A percentile compares a stretch with the other conserved stretches of the same genome.
phyloP scores from a whole-genome alignment of 1,284 basidiomycete species.

The Sanghuangporus baumii region DNA sequence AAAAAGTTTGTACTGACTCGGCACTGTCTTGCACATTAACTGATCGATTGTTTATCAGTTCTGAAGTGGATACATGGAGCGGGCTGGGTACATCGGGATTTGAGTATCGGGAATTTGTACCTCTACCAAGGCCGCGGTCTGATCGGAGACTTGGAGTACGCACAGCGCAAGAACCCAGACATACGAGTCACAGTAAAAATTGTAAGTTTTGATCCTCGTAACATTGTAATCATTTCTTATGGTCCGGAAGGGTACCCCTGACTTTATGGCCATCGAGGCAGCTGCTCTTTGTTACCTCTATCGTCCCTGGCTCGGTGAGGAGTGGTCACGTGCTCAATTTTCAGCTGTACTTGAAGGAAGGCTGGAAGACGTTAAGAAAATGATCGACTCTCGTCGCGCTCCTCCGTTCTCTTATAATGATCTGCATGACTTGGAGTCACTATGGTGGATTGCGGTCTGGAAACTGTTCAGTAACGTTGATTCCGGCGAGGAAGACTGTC shows the following conservation, averaged over 20 bases:
- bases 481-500: not conserved
- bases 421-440: constrained; percentile 3
- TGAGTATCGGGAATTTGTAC: constrained; percentile 3
- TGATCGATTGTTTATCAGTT: not conserved
- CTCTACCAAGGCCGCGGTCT: not conserved
- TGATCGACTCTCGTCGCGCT: not conserved
- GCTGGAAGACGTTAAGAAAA: not conserved
- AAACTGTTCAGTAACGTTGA: not conserved
- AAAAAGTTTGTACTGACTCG: not conserved
- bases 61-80: not conserved
- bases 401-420: not conserved
- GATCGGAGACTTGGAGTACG: constrained; percentile 4
- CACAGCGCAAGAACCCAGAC: not conserved
- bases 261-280: constrained; percentile 5
- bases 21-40: not conserved
- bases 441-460: constrained; percentile 1
- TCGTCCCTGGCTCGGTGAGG: too few relatives aligned
- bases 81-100: constrained; percentile 2
- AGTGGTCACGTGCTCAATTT: too few relatives aligned
- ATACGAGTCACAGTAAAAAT: not conserved
- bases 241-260: not conserved
- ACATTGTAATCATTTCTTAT: not conserved
- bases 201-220: not conserved
- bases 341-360: too few relatives aligned
- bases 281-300: too few relatives aligned